A percentile compares a stretch with the other conserved stretches of the same genome.
phyloP scores from a whole-genome alignment of 2,329 filamentous ascomycete species.

The Phaeosphaeriaceae sp. region DNA sequence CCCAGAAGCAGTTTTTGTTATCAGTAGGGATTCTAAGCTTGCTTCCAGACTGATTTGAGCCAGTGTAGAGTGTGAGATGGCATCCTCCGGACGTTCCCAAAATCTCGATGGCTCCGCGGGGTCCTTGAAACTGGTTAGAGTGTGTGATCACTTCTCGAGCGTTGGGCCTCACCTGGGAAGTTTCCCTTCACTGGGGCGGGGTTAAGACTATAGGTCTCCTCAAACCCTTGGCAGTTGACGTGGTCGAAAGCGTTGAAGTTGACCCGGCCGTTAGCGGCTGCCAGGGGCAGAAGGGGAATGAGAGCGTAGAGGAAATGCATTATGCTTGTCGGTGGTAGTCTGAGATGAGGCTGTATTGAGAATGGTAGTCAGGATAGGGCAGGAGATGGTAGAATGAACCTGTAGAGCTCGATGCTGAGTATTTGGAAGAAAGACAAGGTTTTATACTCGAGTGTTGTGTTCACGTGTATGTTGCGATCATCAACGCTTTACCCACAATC shows the following conservation, averaged over 20 bases:
- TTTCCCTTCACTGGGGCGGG: slow-evolving; percentile 8
- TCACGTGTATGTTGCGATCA: background rate
- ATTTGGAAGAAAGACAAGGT: background rate
- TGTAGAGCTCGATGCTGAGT: background rate
- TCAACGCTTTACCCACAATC: background rate
- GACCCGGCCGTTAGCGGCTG: slow-evolving; percentile 4
- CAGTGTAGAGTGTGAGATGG: slow-evolving; percentile 11
- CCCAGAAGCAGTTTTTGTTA: background rate
- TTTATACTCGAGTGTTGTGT: background rate
- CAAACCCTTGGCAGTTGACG: slow-evolving; percentile 5
- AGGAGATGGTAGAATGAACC: background rate
- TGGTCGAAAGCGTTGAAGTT: slow-evolving; percentile 11
- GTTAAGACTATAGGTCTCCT: slow-evolving; percentile 8
- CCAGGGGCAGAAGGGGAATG: slow-evolving; percentile 1
- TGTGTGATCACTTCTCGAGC: background rate
- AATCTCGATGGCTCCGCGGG: slow-evolving; percentile 6
- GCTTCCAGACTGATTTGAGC: slow-evolving; percentile 8
- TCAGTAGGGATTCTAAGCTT: background rate
- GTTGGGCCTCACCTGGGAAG: slow-evolving; percentile 3
- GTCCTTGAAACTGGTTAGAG: slow-evolving; percentile 3
- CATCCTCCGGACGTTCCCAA: slow-evolving; percentile 6
- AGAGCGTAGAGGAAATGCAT: background rate
- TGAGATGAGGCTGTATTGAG: background rate
- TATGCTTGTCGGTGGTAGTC: background rate
- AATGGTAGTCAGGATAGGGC: background rate